Percentiles rank a stretch among this genome's conserved stretches.
These are phyloP conservation scores for Syzygium aqueum DNA, from an alignment of 345 rosid species.

Conservation along the genomic window DNA sequence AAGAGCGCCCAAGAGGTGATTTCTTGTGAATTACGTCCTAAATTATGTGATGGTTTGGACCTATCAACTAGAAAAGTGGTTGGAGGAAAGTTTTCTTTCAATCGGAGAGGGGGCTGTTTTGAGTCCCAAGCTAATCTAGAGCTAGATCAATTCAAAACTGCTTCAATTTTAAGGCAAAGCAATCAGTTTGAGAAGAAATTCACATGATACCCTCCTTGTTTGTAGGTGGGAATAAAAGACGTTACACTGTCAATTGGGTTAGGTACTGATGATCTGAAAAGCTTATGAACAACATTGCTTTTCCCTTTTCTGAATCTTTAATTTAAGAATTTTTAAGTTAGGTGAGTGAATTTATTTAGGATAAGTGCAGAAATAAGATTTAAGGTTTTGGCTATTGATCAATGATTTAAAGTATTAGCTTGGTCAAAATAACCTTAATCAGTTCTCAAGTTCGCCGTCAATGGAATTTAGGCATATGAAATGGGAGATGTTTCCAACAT, in stretches of 20 bases:
- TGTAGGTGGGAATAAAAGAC: background rate
- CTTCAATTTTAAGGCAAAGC: background rate
- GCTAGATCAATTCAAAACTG: background rate
- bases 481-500: background rate
- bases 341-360: background rate
- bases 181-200: background rate
- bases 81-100: background rate
- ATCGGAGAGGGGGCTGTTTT: background rate
- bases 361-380: background rate
- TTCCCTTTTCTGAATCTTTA: background rate
- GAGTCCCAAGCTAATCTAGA: background rate
- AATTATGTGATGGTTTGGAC: background rate
- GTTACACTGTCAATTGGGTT: background rate
- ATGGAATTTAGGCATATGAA: background rate
- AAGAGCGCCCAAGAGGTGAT: too few species aligned
- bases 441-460: background rate
- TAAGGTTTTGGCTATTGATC: background rate
- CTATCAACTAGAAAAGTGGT: background rate
- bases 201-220: accelerated
- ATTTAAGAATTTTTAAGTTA: background rate
- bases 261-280: background rate
- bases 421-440: background rate
- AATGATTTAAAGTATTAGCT: background rate
- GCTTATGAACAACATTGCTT: background rate
- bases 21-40: too few species aligned